A percentile compares a stretch with the other conserved stretches of the same genome.
Evolutionary conservation across 331 rosid species (phyloP).

Genomic region (Saraca asoca): DNA sequence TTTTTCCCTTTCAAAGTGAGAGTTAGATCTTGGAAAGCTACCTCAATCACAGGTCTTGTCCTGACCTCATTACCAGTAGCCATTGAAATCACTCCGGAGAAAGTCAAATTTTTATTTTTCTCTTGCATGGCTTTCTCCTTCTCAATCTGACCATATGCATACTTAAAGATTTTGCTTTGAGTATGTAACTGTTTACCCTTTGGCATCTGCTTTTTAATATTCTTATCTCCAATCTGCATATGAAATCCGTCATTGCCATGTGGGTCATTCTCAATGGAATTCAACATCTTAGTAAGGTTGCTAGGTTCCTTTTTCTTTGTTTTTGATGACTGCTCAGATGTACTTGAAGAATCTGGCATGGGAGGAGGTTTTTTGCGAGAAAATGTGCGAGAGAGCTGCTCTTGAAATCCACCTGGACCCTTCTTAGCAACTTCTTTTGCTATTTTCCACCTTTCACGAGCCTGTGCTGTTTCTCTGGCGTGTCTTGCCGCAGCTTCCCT

Average conservation of each 20-base stretch:
- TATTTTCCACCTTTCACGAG: conserved; percentile 68
- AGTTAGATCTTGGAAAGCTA: conserved; percentile 70
- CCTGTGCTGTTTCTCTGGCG: conserved; percentile 67
- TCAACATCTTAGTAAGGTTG: conserved; percentile 57
- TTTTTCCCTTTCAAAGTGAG: conserved; percentile 67
- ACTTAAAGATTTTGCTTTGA: conserved; percentile 72
- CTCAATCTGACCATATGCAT: conserved; percentile 76
- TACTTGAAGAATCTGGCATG: conserved; percentile 43
- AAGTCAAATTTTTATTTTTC: conserved; percentile 58
- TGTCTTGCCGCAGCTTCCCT: conserved; percentile 78
- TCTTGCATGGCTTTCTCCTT: conserved; percentile 82
- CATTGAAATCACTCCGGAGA: conserved; percentile 75
- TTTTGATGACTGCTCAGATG: conserved; percentile 39
- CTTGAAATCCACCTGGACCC: conserved; percentile 46
- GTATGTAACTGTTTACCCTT: conserved; percentile 59
- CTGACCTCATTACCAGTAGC: conserved; percentile 56
- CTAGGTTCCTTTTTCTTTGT: conserved; percentile 47
- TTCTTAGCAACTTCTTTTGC: conserved; percentile 61
- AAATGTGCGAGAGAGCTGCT: conserved; percentile 57
- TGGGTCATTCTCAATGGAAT: conserved; percentile 53
- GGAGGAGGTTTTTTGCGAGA: conserved; percentile 60
- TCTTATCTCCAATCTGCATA: conserved; percentile 68
- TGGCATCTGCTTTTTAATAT: conserved; percentile 60
- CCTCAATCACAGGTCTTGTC: conserved; percentile 68
- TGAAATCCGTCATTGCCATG: conserved; percentile 58